Base-by-base conservation (phyloP, 129 eudicot species). In the Flaveria linearis region DNA sequence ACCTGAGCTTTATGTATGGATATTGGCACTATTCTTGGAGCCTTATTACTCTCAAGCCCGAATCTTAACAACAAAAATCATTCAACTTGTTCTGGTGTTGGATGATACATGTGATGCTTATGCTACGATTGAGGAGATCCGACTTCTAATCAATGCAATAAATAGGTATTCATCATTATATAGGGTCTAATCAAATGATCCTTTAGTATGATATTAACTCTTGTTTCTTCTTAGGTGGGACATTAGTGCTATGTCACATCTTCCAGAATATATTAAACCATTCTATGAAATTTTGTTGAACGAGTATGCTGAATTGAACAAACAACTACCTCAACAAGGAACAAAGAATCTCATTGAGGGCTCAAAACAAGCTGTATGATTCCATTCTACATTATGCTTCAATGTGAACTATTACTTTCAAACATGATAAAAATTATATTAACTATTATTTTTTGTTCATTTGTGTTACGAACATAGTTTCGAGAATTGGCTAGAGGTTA, bases 321-420 rank as follows among this genome's bases (percentile, higher is more conserved):
- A 52, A n/a, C 60, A 16, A 52, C 22, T 52, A 52, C 60, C 60
- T 16, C 60, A 52, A n/a, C 57, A 51, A 51, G 57, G 20, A 15
- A 51, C 20, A 16, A 51, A 17, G 3, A 51, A 51, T 51, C 6
- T 16, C 20, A 16, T 51, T 51, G 57, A 51, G 57, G 57, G 20
- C 4, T 51, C 7, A 51, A 51, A 51, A 51, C 16, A 51, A 51
- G 18, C 57, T 0, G 86, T 83, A 83, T 45, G 72, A 45, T 69
- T 22, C 26, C 22, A n/a, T n/a, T 13, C 16, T 52, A 1, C 23
- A n/a, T 52, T 52, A 52, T 1, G 10, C 60, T n/a, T 52, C 22
- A 52, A n/a, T 52, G 60, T 16, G 5, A 17, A n/a, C 17, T n/a
- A 9, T 5, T 52, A 52, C 8, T 16, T 52, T 7, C 7, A 52